Percentiles rank a stretch among this genome's conserved stretches.
phyloP scores from a whole-genome alignment of 139 green algal species.

The Parachlorella kessleri region DNA sequence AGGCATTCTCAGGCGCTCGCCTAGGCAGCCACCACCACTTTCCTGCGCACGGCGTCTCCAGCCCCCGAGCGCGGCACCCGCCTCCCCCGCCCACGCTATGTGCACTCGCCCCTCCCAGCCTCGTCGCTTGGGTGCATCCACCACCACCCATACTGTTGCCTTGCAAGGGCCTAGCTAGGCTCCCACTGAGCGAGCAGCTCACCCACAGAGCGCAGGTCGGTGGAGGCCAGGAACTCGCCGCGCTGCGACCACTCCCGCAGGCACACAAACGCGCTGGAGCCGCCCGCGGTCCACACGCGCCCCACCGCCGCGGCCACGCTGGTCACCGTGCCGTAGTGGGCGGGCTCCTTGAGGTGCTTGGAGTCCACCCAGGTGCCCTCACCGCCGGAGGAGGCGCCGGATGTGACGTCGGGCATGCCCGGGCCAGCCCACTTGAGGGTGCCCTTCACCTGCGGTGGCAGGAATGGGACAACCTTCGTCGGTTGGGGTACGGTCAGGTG shows the following conservation, averaged over 20 bases:
- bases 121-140: too few species aligned
- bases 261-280: constrained; percentile 12
- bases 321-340: constrained; percentile 44
- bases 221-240: constrained; percentile 5
- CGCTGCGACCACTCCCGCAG: constrained; percentile 45
- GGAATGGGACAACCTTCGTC: too few species aligned
- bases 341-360: neutral
- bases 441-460: neutral
- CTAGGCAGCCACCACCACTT: too few species aligned
- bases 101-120: too few species aligned
- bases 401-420: neutral
- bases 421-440: constrained; percentile 6
- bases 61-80: too few species aligned
- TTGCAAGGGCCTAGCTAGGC: too few species aligned
- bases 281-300: constrained; percentile 47
- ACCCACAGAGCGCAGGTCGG: constrained; percentile 38
- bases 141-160: too few species aligned
- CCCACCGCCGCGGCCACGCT: constrained; percentile 25
- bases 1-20: too few species aligned
- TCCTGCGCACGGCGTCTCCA: too few species aligned
- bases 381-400: too few species aligned
- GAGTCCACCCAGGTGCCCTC: neutral
- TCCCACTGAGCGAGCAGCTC: neutral
- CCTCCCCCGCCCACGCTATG: too few species aligned
- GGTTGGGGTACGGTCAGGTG: too few species aligned